Conservation (phyloP, 441 rosid species). For the Macaranga tanarius region DNA sequence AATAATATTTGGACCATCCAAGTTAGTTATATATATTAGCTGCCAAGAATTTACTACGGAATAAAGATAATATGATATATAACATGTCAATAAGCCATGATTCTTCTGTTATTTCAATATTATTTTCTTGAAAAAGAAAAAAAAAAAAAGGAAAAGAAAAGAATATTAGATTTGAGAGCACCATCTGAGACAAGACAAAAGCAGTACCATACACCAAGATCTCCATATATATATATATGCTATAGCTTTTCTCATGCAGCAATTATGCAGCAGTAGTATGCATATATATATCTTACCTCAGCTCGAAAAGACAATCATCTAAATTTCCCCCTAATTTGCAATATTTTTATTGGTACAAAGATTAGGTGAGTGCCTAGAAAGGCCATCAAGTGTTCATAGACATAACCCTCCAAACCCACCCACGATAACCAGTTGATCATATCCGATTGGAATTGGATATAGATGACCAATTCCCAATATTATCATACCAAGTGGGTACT, state of each 20-base stretch:
- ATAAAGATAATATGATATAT: neutral
- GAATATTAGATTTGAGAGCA: neutral
- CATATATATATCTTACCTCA: neutral
- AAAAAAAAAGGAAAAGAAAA: neutral
- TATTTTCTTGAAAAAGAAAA: neutral
- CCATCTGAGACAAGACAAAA: neutral
- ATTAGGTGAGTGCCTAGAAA: conserved; percentile 32
- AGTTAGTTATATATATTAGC: neutral
- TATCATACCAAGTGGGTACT: conserved; percentile 32
- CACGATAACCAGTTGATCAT: conserved; percentile 24
- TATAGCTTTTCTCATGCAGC: neutral
- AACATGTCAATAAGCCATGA: neutral
- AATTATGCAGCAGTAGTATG: neutral
- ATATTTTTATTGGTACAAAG: conserved; percentile 22
- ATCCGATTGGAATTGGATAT: conserved; percentile 8
- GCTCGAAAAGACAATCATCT: conserved; percentile 9
- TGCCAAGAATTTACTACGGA: neutral
- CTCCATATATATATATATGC: no score
- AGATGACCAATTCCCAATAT: conserved; percentile 17
- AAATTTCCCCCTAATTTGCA: conserved; percentile 14
- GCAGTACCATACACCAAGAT: neutral
- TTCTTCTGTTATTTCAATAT: neutral
- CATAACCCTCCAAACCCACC: conserved; percentile 11
- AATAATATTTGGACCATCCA: neutral
- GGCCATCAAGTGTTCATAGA: conserved; percentile 12